Conservation (phyloP, 2,329 filamentous ascomycete species). For the Fusarium xyrophilum region DNA sequence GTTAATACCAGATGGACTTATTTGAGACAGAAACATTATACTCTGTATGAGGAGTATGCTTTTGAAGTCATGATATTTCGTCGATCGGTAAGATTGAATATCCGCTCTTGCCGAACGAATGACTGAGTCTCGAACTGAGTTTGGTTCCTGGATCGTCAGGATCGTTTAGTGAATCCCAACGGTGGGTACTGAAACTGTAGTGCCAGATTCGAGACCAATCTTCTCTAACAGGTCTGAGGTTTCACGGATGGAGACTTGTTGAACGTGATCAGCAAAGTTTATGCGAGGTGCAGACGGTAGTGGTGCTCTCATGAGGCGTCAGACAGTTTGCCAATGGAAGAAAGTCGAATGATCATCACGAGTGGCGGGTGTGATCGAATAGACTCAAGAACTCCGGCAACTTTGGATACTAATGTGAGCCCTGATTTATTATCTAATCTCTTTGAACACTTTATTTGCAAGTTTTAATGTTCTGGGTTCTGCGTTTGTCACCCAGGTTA, state of each 20-base stretch:
- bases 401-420: neutral
- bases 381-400: neutral
- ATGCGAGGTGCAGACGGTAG: neutral
- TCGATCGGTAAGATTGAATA: neutral
- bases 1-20: neutral
- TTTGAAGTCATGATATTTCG: neutral
- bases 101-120: neutral
- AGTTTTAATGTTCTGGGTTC: neutral
- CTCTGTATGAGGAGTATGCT: neutral
- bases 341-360: neutral
- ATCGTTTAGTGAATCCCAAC: constrained; percentile 13
- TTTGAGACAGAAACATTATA: neutral
- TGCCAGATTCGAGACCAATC: neutral
- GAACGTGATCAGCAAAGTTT: neutral
- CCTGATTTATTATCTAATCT: neutral
- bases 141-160: constrained; percentile 24
- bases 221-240: neutral
- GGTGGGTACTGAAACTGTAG: constrained; percentile 9
- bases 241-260: neutral
- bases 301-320: neutral
- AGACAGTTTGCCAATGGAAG: neutral
- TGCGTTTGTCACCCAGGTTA: neutral
- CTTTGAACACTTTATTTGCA: neutral
- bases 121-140: neutral
- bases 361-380: neutral